Conservation (phyloP, 2,329 filamentous ascomycete species). For the Beauveria asiatica region DNA sequence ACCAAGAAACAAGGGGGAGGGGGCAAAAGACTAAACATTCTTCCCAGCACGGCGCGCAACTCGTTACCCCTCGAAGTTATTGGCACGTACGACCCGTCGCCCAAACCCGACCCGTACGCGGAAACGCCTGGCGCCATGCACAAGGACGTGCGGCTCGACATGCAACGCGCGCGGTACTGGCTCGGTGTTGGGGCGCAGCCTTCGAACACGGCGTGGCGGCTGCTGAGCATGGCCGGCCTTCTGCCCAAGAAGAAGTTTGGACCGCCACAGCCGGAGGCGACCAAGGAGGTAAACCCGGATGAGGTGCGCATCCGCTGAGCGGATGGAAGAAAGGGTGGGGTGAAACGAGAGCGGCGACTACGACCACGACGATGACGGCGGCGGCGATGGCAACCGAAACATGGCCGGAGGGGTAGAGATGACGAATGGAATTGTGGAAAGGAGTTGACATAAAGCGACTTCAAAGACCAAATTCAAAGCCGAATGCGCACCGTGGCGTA, state of each 20-base stretch:
- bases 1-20: not conserved
- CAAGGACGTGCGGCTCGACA: constrained; percentile 88
- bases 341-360: too few species aligned
- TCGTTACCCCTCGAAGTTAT: constrained; percentile 90
- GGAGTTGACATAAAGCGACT: too few species aligned
- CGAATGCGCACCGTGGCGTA: not conserved
- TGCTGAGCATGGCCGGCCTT: constrained; percentile 66
- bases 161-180: constrained; percentile 82
- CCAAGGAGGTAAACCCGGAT: constrained; percentile 16
- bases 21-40: not conserved
- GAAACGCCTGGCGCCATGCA: constrained; percentile 55
- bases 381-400: not conserved
- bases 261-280: constrained; percentile 15
- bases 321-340: not conserved
- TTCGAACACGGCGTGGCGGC: constrained; percentile 77
- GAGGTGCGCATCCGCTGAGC: constrained; percentile 23
- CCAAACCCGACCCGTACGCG: constrained; percentile 53
- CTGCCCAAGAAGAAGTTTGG: constrained; percentile 31
- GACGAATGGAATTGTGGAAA: too few species aligned
- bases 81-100: constrained; percentile 64
- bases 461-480: too few species aligned
- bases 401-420: too few species aligned
- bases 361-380: not conserved
- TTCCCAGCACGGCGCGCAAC: constrained; percentile 68
- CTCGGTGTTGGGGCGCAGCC: constrained; percentile 94